Base-by-base conservation (phyloP, 1,284 basidiomycete species). In the Tylopilus orsonianus region DNA sequence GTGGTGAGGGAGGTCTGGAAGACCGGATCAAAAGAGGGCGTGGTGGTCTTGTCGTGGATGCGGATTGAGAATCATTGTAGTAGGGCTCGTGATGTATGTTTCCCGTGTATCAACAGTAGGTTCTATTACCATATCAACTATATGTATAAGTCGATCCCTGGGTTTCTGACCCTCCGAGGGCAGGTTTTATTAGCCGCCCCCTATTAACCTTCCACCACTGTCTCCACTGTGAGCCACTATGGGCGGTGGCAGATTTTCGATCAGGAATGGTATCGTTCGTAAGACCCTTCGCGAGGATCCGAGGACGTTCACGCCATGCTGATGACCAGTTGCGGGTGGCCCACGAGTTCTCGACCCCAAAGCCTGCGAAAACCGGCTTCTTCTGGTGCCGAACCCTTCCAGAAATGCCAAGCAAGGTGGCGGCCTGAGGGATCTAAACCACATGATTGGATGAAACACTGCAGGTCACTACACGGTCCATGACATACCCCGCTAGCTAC, bases 1-100 rank as follows among this genome's bases (percentile, higher is more conserved):
- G 87, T 35, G 87, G 85, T 22, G 64, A 71, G 6, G 86, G 87
- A 37, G 87, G 83, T n/a, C 66, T 90, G 36, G 88, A 88, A 64
- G 87, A 90, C 26, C 73, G 87, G 50, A 83, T 90, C 44, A 75
- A 71, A 58, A 73, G 87, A 57, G 85, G 87, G 34, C 72, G 83
- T 35, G 79, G 77, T 40, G 83, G 79, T 3, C 62, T 87, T 62
- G 80, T 87, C 41, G 72, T 75, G 45, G 81, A 81, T 53, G 70
- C 73, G 3, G 83, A 85, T 47, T 74, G 60, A 68, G 38, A 47
- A 41, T 4, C 14, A 43, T 34, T 48, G 13, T 27, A 37, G 34
- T 53, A 34, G 36, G 20, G 37, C 51, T 22, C 37, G 41, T 43
- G n/a, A n/a, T 29, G 33, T 44, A 18, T 41, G 32, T 18, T 33